Evolutionary conservation across 352 stramenopile genomes (phyloP), one percentile per base, ranked within the genome.

Genomic region (Phytopythium vexans): DNA sequence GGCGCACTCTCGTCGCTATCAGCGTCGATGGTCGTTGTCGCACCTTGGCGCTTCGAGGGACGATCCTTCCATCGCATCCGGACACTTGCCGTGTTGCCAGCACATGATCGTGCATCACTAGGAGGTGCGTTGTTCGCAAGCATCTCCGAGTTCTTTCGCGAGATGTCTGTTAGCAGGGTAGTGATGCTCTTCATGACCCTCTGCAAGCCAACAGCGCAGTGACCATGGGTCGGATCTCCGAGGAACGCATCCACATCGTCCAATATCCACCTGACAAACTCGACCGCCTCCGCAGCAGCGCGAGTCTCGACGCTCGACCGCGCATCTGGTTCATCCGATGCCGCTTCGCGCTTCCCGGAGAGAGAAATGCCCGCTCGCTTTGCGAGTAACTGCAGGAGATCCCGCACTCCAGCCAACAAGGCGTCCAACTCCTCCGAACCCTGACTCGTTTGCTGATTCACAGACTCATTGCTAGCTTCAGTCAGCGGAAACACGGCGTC

Each of bases 341-440:
- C 47, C 8, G 49, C 41, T 38, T 86, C 62, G 10, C 80, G 72
- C 40, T 92, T 90, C 7, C 82, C 82, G 1, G 65, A 71, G 37
- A 89, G 58, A 32, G 77, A 88, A 33, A 92, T 81, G 7, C 77
- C 79, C 0, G 75, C 67, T 32, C 82, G 82, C 37, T 80, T 82
- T 6, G 82, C 77, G 5, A 90, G 56, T 11, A 82, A 21, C 6
- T 72, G 32, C 11, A 67, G 53, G 33, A 86, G 49, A 14, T 90
- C 79, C 1, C 74, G 60, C 6, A 56, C 48, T n/a, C 60, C 55
- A 8, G 60, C 54, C 8, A 88, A 39, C 39, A 85, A 45, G 21
- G 21, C 21, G 21, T 27, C 2, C 21, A 27, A 27, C 21, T 27
- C 21, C 21, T 27, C 2, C 21, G 21, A 27, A 1, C 2, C 21